These are phyloP conservation scores for Diddensiella santjacobensis DNA, from an alignment of 805 yeast genomes.

Conservation along the genomic window DNA sequence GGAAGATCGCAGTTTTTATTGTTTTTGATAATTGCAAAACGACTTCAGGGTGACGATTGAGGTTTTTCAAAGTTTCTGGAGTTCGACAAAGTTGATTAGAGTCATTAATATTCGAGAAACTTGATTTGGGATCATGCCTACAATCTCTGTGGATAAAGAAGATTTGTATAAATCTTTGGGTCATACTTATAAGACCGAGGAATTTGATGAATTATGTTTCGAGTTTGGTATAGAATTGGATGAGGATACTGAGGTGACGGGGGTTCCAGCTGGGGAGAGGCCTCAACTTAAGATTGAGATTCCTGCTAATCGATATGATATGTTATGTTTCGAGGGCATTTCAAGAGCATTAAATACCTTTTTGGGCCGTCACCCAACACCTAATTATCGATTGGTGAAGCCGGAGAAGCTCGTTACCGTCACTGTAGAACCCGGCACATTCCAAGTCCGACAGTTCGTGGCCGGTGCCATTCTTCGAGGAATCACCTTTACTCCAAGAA, in stretches of 20 bases:
- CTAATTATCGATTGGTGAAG: slow-evolving; percentile 60
- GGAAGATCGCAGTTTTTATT: no score
- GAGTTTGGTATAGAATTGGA: slow-evolving; percentile 97
- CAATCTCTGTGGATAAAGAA: slow-evolving; percentile 90
- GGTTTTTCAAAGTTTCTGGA: no score
- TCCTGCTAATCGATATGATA: slow-evolving; percentile 97
- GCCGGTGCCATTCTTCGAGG: slow-evolving; percentile 92
- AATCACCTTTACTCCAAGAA: slow-evolving; percentile 73
- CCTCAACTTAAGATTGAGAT: slow-evolving; percentile 97
- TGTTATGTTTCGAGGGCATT: slow-evolving; percentile 97
- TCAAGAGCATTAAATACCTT: slow-evolving; percentile 92
- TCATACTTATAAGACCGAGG: slow-evolving; percentile 61
- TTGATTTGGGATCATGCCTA: slow-evolving; percentile 93
- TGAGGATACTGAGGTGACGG: slow-evolving; percentile 86
- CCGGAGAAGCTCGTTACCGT: slow-evolving; percentile 59
- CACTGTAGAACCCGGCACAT: slow-evolving; percentile 72
- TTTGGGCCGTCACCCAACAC: slow-evolving; percentile 62
- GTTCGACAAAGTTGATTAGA: no score
- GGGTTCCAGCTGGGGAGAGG: slow-evolving; percentile 88
- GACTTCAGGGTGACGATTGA: no score
- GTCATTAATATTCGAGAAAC: no score
- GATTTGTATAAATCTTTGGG: slow-evolving; percentile 84
- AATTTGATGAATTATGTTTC: slow-evolving; percentile 95
- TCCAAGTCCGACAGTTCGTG: slow-evolving; percentile 81
- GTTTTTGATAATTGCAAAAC: no score